Evolutionary conservation across 164 flowering plant species (phyloP).

Genomic region (Vitis riparia): DNA sequence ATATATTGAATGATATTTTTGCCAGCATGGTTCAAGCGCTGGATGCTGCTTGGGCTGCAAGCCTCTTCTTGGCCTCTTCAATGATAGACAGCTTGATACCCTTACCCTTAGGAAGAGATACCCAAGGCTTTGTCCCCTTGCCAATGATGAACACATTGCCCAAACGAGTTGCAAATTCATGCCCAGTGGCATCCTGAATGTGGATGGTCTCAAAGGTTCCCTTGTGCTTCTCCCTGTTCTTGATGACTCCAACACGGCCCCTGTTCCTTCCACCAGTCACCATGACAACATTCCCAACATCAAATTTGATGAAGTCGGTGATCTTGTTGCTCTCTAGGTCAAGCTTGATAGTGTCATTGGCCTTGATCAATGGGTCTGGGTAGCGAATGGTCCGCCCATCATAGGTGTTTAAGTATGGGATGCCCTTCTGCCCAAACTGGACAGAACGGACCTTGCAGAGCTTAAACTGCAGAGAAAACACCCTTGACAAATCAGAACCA

Average conservation of each 20-base stretch:
- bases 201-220: slow-evolving; percentile 84
- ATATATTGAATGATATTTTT: neutral
- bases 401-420: slow-evolving; percentile 77
- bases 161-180: slow-evolving; percentile 79
- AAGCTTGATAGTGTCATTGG: slow-evolving; percentile 81
- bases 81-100: slow-evolving; percentile 39
- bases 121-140: slow-evolving; percentile 38
- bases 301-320: slow-evolving; percentile 76
- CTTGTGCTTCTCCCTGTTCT: slow-evolving; percentile 85
- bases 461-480: slow-evolving; percentile 52
- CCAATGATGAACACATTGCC: slow-evolving; percentile 64
- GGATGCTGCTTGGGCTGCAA: slow-evolving; percentile 21
- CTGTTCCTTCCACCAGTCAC: slow-evolving; percentile 90
- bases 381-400: slow-evolving; percentile 91
- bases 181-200: slow-evolving; percentile 68
- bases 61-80: slow-evolving; percentile 39
- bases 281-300: slow-evolving; percentile 89
- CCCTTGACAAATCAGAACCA: neutral
- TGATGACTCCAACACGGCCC: slow-evolving; percentile 77
- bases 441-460: slow-evolving; percentile 77
- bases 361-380: slow-evolving; percentile 84
- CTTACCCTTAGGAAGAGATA: slow-evolving; percentile 40
- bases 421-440: slow-evolving; percentile 76
- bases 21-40: slow-evolving; percentile 9
- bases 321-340: slow-evolving; percentile 74